These are phyloP conservation scores for Paecilomyces niveus DNA, from an alignment of 2,329 filamentous ascomycete genomes.

Conservation along the genomic window DNA sequence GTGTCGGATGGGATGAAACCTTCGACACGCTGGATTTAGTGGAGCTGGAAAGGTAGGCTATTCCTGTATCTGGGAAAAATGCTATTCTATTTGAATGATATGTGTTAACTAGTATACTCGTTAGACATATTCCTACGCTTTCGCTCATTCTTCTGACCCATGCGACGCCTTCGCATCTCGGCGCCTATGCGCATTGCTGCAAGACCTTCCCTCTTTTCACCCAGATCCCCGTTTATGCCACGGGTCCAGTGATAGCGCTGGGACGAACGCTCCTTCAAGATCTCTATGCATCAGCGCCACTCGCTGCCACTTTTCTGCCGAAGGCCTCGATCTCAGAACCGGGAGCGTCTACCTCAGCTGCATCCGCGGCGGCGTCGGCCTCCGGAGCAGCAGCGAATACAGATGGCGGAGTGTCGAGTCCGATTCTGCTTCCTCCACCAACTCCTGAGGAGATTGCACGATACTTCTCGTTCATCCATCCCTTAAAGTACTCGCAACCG, in stretches of 20 bases:
- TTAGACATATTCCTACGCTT: slow-evolving; percentile 79
- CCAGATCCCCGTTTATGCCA: slow-evolving; percentile 90
- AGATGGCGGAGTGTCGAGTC: slow-evolving; percentile 20
- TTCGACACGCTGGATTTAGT: slow-evolving; percentile 78
- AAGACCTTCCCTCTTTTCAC: slow-evolving; percentile 90
- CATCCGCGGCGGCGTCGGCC: slow-evolving; percentile 23
- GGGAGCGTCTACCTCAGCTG: slow-evolving; percentile 42
- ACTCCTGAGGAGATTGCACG: slow-evolving; percentile 81
- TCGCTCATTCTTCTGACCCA: slow-evolving; percentile 93
- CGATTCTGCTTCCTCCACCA: slow-evolving; percentile 60
- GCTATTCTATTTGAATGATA: slow-evolving; percentile 4
- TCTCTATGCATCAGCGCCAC: slow-evolving; percentile 79
- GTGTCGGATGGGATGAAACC: slow-evolving; percentile 90
- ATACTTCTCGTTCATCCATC: slow-evolving; percentile 85
- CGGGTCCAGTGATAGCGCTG: slow-evolving; percentile 84
- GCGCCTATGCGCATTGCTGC: slow-evolving; percentile 93
- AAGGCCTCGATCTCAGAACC: slow-evolving; percentile 57
- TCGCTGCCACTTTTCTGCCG: slow-evolving; percentile 79
- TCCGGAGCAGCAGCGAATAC: slow-evolving; percentile 23
- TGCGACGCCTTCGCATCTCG: slow-evolving; percentile 83
- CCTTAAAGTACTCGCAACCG: slow-evolving; percentile 93
- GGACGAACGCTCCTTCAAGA: slow-evolving; percentile 88
- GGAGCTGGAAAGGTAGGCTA: slow-evolving; percentile 75
- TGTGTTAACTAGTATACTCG: slow-evolving; percentile 5
- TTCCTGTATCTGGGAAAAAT: slow-evolving; percentile 8